These are phyloP conservation scores for Termitomyces sp. DNA, from an alignment of 1,284 basidiomycete species.

Conservation along the genomic window DNA sequence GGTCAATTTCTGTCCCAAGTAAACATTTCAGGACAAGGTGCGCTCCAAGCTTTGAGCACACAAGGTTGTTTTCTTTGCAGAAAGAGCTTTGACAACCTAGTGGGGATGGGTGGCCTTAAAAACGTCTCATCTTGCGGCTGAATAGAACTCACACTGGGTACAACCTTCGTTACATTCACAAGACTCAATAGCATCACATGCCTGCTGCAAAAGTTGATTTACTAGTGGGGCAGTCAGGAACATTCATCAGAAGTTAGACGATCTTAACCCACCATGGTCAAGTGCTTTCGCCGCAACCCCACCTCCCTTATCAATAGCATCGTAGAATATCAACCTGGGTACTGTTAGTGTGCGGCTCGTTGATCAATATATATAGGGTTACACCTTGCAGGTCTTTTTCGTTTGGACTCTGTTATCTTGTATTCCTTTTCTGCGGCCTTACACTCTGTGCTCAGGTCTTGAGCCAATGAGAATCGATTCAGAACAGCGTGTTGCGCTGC, in stretches of 20 bases:
- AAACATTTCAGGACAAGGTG: conserved; percentile 59
- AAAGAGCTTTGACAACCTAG: conserved; percentile 57
- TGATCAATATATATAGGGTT: not conserved
- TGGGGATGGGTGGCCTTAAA: not conserved
- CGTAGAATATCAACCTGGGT: conserved; percentile 78
- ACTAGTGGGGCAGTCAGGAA: conserved; percentile 30
- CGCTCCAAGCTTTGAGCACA: conserved; percentile 72
- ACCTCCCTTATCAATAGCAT: conserved; percentile 64
- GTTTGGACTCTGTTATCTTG: conserved; percentile 46
- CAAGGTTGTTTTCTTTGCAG: conserved; percentile 65
- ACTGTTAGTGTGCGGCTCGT: not conserved
- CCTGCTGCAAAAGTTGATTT: conserved; percentile 58
- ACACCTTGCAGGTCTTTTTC: conserved; percentile 77
- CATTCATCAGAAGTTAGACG: not conserved
- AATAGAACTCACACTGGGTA: conserved; percentile 50
- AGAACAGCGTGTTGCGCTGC: conserved; percentile 82
- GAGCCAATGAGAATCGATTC: conserved; percentile 68
- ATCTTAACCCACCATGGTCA: conserved; percentile 56
- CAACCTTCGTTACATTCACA: conserved; percentile 77
- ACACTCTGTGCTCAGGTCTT: conserved; percentile 83
- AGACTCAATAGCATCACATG: conserved; percentile 56
- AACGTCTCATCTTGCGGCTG: conserved; percentile 12
- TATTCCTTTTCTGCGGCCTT: conserved; percentile 80
- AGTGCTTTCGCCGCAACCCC: conserved; percentile 79
- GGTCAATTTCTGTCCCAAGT: conserved; percentile 50